Evolutionary conservation across 2,329 filamentous ascomycete species (phyloP), one percentile per base, ranked within the genome.

Genomic region (Diaporthe ampelina): DNA sequence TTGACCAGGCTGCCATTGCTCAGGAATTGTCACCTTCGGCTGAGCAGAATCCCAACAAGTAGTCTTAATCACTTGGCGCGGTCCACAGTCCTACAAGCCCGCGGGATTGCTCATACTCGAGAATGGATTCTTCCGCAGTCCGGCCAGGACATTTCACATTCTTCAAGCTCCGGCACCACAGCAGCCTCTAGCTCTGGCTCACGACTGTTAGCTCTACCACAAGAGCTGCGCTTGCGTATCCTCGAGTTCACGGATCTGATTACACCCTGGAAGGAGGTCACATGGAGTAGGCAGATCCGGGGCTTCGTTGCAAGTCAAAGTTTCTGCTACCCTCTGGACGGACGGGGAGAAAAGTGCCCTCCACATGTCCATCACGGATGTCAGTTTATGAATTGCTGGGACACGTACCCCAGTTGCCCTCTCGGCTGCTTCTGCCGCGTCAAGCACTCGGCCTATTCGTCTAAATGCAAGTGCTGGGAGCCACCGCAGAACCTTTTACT

Each of bases 231-330:
- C 24, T 40, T 74, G 15, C 70, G 26, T 1, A 76, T 76, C 21
- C 58, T 77, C 4, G 65, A 74, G 26, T 76, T 74, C 35, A 75
- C 75, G 10, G 75, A 77, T 43, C 70, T 77, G 15, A 32, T 77
- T n/a, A 76, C 76, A 10, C 76, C 75, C 19, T 72, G 50, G 50
- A 75, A 45, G 4, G 72, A 77, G 32, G 72, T 76, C 8, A 58
- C 26, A 19, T 77, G 76, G 75, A 74, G 65, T 54, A 35, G 73
- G 9, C 61, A 74, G 8, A 4, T 61, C 45, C 29, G 24, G 6
- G 50, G 40, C 17, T 74, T 71, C 29, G 4, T 63, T 29, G 45
- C 56, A 2, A 26, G 56, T 24, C 26, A 9, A 24, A 11, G 1
- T 24, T 11, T 11, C 45, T 50, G 45, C 8, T 50, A 11, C 2